phyloP scores from a whole-genome alignment of 2,329 filamentous ascomycete species.

The Pestalotiopsis sp. region DNA sequence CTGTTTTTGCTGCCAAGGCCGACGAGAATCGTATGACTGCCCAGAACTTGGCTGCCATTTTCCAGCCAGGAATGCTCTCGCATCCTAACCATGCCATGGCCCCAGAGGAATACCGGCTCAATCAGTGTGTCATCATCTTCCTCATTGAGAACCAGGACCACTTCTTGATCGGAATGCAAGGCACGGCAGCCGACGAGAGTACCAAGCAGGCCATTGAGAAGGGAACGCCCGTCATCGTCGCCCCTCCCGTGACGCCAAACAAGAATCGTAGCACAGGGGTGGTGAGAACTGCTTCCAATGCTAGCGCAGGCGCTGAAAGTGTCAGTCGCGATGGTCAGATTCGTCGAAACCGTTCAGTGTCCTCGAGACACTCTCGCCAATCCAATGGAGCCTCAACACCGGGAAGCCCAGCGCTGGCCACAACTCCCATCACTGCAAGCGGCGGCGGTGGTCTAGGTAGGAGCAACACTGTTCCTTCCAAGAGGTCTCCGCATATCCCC shows the following conservation, averaged over 20 bases:
- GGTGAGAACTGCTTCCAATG: conserved; percentile 80
- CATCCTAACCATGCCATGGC: conserved; percentile 96
- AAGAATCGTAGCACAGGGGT: conserved; percentile 60
- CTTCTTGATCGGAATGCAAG: conserved; percentile 97
- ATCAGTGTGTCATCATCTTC: conserved; percentile 96
- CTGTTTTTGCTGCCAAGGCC: conserved; percentile 95
- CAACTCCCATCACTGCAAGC: conserved; percentile 43
- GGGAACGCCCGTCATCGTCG: conserved; percentile 58
- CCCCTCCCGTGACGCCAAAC: conserved; percentile 49
- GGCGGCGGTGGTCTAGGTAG: conserved; percentile 55
- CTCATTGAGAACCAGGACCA: conserved; percentile 98
- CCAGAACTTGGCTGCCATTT: conserved; percentile 92
- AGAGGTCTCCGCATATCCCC: conserved; percentile 75
- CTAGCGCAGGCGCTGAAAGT: conserved; percentile 86
- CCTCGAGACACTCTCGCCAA: conserved; percentile 81
- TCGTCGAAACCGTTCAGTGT: conserved; percentile 87
- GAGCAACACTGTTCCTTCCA: conserved; percentile 93
- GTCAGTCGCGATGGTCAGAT: conserved; percentile 79
- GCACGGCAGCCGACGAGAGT: conserved; percentile 92
- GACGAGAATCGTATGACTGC: conserved; percentile 98
- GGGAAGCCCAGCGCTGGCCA: conserved; percentile 58
- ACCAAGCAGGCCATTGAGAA: conserved; percentile 68
- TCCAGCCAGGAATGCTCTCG: conserved; percentile 94
- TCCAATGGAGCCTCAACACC: conserved; percentile 75
- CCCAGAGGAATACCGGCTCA: conserved; percentile 89